phyloP scores from a whole-genome alignment of 1,284 basidiomycete genomes.

The Papiliotrema flavescens region DNA sequence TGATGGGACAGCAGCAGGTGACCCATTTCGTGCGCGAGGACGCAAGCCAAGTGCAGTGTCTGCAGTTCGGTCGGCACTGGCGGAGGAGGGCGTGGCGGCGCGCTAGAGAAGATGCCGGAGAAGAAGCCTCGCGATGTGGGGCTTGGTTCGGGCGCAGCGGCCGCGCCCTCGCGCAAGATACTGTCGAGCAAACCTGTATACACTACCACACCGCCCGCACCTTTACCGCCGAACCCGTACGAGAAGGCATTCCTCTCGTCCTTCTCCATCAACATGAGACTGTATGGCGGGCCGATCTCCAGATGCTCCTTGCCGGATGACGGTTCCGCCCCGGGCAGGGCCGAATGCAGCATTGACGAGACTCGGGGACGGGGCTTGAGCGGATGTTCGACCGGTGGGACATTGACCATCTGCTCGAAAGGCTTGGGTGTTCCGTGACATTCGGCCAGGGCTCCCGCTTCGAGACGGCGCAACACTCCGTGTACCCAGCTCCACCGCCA shows the following conservation, averaged over 20 bases:
- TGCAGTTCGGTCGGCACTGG: slow-evolving; percentile 65
- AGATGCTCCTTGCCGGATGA: slow-evolving; percentile 36
- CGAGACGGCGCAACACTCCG: slow-evolving; percentile 67
- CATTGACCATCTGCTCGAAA: background rate
- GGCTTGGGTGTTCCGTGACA: slow-evolving; percentile 3
- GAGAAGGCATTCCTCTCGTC: slow-evolving; percentile 82
- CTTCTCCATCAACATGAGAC: slow-evolving; percentile 74
- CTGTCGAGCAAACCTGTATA: slow-evolving; percentile 84
- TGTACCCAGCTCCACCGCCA: slow-evolving; percentile 83
- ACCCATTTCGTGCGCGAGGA: slow-evolving; percentile 81
- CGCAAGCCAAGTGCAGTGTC: slow-evolving; percentile 74
- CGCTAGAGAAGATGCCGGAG: slow-evolving; percentile 26
- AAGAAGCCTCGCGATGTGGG: slow-evolving; percentile 13
- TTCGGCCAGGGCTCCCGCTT: slow-evolving; percentile 40
- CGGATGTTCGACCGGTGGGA: slow-evolving; percentile 42
- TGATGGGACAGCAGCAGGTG: slow-evolving; percentile 84
- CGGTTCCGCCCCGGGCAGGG: slow-evolving; percentile 35
- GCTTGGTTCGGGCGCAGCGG: slow-evolving; percentile 23
- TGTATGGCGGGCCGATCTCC: slow-evolving; percentile 74
- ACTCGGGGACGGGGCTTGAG: slow-evolving; percentile 44
- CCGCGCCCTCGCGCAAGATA: slow-evolving; percentile 56
- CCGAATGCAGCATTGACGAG: slow-evolving; percentile 39
- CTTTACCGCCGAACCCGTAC: slow-evolving; percentile 84
- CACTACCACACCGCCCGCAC: slow-evolving; percentile 82
- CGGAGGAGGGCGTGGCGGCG: background rate